phyloP scores from a whole-genome alignment of 2,329 filamentous ascomycete genomes.

The Ophiostoma ulmi region DNA sequence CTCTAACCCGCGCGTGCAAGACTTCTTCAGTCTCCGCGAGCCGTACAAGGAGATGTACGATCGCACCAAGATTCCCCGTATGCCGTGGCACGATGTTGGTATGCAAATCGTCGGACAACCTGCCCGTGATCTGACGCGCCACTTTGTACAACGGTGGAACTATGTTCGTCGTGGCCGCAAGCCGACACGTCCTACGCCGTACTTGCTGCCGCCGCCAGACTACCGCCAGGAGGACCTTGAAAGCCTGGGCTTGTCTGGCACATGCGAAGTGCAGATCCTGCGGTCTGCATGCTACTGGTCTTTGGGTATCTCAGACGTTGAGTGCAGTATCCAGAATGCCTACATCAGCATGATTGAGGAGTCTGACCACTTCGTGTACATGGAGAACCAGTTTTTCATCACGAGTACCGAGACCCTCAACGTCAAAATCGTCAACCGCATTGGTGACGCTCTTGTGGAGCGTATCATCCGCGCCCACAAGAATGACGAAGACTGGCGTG shows the following conservation, averaged over 20 bases:
- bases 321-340: conserved; percentile 92
- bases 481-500: conserved; percentile 84
- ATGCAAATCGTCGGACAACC: conserved; percentile 98
- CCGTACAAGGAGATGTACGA: conserved; percentile 99
- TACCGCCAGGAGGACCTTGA: conserved; percentile 82
- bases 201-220: conserved; percentile 88
- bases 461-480: conserved; percentile 79
- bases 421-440: conserved; percentile 83
- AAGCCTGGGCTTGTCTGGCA: conserved; percentile 80
- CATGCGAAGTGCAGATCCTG: conserved; percentile 93
- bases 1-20: conserved; percentile 89
- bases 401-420: conserved; percentile 85
- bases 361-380: conserved; percentile 96
- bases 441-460: conserved; percentile 90
- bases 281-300: conserved; percentile 91
- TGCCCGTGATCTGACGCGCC: conserved; percentile 84
- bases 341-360: conserved; percentile 93
- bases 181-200: conserved; percentile 87
- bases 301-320: conserved; percentile 77
- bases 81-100: conserved; percentile 97
- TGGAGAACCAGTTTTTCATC: conserved; percentile 98
- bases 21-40: conserved; percentile 88
- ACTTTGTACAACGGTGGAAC: conserved; percentile 98
- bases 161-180: conserved; percentile 90
- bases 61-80: conserved; percentile 76